phyloP scores from a whole-genome alignment of 208 protist species.

The Angomonas ambiguus region DNA sequence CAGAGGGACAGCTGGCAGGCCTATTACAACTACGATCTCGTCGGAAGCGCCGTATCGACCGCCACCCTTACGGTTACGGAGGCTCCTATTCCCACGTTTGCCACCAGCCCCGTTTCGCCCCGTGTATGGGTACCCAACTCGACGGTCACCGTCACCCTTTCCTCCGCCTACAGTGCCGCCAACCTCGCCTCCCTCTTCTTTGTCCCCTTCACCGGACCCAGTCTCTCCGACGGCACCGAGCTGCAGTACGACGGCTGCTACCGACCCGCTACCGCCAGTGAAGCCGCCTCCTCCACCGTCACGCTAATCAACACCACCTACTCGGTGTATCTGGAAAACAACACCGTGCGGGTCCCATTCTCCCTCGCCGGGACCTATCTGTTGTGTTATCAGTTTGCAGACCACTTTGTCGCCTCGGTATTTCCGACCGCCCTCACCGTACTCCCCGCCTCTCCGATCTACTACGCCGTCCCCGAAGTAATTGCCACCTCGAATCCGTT shows the following conservation, averaged over 20 bases:
- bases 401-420: conserved; percentile 57
- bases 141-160: conserved; percentile 20
- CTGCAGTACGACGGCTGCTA: conserved; percentile 69
- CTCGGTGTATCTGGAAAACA: conserved; percentile 35
- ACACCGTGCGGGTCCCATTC: conserved; percentile 41
- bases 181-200: conserved; percentile 68
- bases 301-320: conserved; percentile 64
- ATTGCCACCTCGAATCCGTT: conserved; percentile 45
- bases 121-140: conserved; percentile 62
- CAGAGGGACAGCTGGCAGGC: conserved; percentile 43
- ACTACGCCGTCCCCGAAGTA: conserved; percentile 60
- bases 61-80: conserved; percentile 34
- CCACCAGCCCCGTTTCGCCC: conserved; percentile 40
- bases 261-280: conserved; percentile 34
- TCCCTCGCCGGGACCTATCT: conserved; percentile 41
- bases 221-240: conserved; percentile 23
- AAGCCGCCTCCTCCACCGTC: conserved; percentile 28
- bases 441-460: conserved; percentile 53
- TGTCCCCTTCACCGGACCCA: conserved; percentile 36
- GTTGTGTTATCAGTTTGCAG: conserved; percentile 65
- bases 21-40: conserved; percentile 69
- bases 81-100: conserved; percentile 51
- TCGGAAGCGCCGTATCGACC: conserved; percentile 39
- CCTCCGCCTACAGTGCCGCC: conserved; percentile 21
- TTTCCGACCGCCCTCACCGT: conserved; percentile 43